Base-by-base conservation (phyloP, 2,329 filamentous ascomycete species). In the Fonsecaea erecta region DNA sequence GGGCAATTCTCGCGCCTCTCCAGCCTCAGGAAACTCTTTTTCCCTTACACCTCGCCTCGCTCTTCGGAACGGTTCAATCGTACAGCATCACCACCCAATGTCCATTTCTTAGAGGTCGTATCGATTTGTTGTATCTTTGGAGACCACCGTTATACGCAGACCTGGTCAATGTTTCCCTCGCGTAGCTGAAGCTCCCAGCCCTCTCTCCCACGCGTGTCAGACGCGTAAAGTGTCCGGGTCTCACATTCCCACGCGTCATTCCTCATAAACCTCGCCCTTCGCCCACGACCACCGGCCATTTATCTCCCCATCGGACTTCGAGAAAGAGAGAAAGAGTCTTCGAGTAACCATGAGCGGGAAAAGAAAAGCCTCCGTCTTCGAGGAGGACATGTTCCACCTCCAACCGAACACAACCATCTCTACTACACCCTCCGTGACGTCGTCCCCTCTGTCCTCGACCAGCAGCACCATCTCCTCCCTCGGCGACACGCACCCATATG, bases 311-410 rank as follows among this genome's bases (percentile, higher is more conserved):
- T 14, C 37, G 37, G 4, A 40, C 18, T n/a, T 40, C 16, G n/a
- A n/a, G 6, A 5, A n/a, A n/a, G n/a, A n/a, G n/a, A n/a, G n/a
- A n/a, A n/a, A 5, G n/a, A 48, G 21, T 12, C 3, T 24, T 2
- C 3, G 16, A 48, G 35, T 21, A 59, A 62, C 6, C 34, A 72
- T 72, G 71, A 67, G 68, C 52, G 52, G 61, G 52, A 72, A 72
- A 67, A 67, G 71, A 21, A 72, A 70, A 68, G 68, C 68, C 30
- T 65, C 64, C 35, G 28, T 40, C 54, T 60, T 70, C 40, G 59
- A 70, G 40, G 54, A 64, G 12, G 30, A 63, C 48, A 26, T 53
- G n/a, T 21, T 60, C 11, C n/a, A 52, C 14, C 18, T 18, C 16
- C 53, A 62, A 52, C 61, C 37, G 14, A 52, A 51, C 26, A 43